Conservation (phyloP, 2,329 filamentous ascomycete species). For the Neofusicoccum parvum region DNA sequence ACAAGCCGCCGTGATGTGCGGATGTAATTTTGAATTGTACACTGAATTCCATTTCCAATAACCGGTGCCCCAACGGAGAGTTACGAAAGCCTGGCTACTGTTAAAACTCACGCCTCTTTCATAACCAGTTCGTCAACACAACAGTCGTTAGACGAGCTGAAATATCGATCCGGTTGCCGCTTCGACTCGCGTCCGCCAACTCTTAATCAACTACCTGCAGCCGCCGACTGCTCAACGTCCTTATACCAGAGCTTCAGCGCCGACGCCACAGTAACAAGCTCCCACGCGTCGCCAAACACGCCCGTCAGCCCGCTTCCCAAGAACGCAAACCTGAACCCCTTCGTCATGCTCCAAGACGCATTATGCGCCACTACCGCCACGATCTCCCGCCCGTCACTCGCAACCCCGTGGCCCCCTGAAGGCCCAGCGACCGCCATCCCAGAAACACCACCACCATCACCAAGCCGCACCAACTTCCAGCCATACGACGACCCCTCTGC, state of each 20-base stretch:
- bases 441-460: neutral
- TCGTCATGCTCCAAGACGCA: neutral
- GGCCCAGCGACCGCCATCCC: neutral
- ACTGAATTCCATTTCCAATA: no score
- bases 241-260: neutral
- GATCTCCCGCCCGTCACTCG: slow-evolving; percentile 1
- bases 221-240: neutral
- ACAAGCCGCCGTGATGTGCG: no score
- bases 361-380: slow-evolving; percentile 6
- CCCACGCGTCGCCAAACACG: neutral
- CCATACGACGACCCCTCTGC: neutral
- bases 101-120: neutral
- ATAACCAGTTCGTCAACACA: neutral
- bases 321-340: neutral
- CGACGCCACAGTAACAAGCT: neutral
- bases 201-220: neutral
- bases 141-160: neutral
- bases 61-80: no score
- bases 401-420: neutral
- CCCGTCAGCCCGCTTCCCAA: neutral
- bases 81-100: no score
- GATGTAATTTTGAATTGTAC: no score
- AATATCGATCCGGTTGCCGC: neutral
- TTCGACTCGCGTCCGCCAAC: neutral
- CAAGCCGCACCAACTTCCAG: slow-evolving; percentile 5